These are phyloP conservation scores for Puccinia horiana DNA, from an alignment of 1,284 basidiomycete genomes.

Conservation along the genomic window DNA sequence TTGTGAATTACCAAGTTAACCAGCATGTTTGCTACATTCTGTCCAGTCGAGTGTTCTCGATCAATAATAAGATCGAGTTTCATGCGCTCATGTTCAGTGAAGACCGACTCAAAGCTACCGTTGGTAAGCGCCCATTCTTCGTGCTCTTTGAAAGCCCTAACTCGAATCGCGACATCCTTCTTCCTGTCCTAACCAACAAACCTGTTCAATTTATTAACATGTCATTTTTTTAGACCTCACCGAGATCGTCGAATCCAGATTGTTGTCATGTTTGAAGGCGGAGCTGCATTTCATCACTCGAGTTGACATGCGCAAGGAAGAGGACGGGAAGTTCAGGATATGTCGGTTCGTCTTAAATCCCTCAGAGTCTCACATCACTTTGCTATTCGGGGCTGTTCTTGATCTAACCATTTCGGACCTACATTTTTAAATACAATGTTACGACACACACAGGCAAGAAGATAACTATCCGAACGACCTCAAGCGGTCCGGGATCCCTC, in stretches of 20 bases:
- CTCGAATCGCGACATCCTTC: not conserved
- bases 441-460: conserved; percentile 8
- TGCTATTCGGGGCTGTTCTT: too few species aligned
- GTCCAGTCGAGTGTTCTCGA: conserved; percentile 31
- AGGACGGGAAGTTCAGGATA: conserved; percentile 39
- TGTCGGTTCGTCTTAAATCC: conserved; percentile 18
- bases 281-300: conserved; percentile 32
- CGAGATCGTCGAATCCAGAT: conserved; percentile 1
- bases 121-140: conserved; percentile 10
- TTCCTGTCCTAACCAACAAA: not conserved
- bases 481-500: conserved; percentile 8
- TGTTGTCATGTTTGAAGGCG: not conserved
- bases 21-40: not conserved
- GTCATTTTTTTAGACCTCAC: not conserved
- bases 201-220: not conserved
- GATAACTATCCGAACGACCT: conserved; percentile 39
- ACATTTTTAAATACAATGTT: not conserved
- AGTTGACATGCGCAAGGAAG: conserved; percentile 36
- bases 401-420: too few species aligned
- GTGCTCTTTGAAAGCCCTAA: not conserved
- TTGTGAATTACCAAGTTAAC: not conserved
- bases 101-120: conserved; percentile 11
- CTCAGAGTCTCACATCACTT: too few species aligned
- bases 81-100: conserved; percentile 45
- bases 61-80: conserved; percentile 39